Base-by-base conservation (phyloP, 257 asterid species). In the Petunia secreta region DNA sequence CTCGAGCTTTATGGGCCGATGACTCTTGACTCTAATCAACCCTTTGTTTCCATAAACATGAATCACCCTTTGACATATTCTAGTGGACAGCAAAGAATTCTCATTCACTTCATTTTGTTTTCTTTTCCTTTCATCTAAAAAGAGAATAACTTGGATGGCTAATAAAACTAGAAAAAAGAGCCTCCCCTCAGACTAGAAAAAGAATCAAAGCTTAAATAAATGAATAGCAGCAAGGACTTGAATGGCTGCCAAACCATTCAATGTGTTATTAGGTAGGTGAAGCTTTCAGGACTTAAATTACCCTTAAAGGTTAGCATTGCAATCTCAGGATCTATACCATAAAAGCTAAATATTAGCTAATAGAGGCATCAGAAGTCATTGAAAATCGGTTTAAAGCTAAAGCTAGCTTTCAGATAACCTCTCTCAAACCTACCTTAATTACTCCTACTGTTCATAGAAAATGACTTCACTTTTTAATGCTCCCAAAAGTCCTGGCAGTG, bases 401-500 rank as follows among this genome's bases (percentile, higher is more conserved):
- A 46, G 44, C 43, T 77, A 44, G 38, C 50, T 38, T 44, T 78
- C 81, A 48, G 52, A 38, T 52, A 34, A 78, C 8, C 25, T 15
- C 50, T 34, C 54, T 36, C 62, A n/a, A 78, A 39, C 62, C 75
- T 44, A 64, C 75, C 50, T 25, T 53, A 59, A 77, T 77, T 64
- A 77, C 48, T 71, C 80, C 62, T 2, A 53, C 81, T 57, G 73
- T 37, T 36, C 75, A 76, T 34, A 65, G 87, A 92, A 84, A 87
- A 86, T 62, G 94, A 87, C 90, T 43, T 46, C 8, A 81, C 79
- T 75, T 15, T 71, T 36, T 63, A 83, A 77, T 52, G 85, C 53
- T 79, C 86, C 92, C 79, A 75, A 80, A 77, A 82, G 80, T 83
- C 81, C 44, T 57, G 75, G 83, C 86, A 80, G 57, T n/a, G 93